A percentile compares a stretch with the other conserved stretches of the same genome.
phyloP scores from a whole-genome alignment of 2,329 filamentous ascomycete genomes.

The Thielaviopsis ethacetica region DNA sequence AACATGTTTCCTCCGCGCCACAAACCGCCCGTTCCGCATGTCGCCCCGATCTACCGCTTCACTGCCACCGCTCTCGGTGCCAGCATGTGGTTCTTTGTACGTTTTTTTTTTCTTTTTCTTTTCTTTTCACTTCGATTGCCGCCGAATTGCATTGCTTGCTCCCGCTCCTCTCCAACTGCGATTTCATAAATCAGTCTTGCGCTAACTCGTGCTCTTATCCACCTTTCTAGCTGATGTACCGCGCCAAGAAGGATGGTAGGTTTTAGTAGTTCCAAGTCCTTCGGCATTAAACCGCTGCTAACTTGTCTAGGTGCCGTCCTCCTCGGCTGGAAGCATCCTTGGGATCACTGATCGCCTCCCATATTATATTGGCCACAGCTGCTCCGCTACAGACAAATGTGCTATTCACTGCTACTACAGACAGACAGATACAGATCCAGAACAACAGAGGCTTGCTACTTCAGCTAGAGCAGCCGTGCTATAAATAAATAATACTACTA shows the following conservation, averaged over 20 bases:
- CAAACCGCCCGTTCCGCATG: slow-evolving; percentile 29
- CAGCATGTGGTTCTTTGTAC: slow-evolving; percentile 98
- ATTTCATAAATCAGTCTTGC: too few relatives aligned
- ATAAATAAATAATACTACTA: neutral
- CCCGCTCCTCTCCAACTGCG: too few relatives aligned
- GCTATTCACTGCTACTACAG: neutral
- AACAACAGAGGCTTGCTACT: neutral
- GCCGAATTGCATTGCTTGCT: neutral
- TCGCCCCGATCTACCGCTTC: slow-evolving; percentile 58
- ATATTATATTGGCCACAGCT: neutral
- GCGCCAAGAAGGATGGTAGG: slow-evolving; percentile 83
- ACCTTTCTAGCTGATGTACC: slow-evolving; percentile 67
- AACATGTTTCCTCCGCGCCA: slow-evolving; percentile 11
- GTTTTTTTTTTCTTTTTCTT: slow-evolving; percentile 22
- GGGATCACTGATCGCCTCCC: slow-evolving; percentile 57
- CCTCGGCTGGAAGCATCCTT: slow-evolving; percentile 88
- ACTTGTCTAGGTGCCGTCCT: slow-evolving; percentile 46
- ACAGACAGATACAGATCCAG: neutral
- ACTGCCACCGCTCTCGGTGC: slow-evolving; percentile 76
- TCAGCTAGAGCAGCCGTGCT: neutral
- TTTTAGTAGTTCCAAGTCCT: neutral
- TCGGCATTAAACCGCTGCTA: neutral
- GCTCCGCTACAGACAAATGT: neutral
- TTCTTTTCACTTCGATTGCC: neutral
- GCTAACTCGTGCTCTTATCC: neutral